phyloP scores from a whole-genome alignment of 2,329 filamentous ascomycete species.

The Dactylonectria estremocensis region DNA sequence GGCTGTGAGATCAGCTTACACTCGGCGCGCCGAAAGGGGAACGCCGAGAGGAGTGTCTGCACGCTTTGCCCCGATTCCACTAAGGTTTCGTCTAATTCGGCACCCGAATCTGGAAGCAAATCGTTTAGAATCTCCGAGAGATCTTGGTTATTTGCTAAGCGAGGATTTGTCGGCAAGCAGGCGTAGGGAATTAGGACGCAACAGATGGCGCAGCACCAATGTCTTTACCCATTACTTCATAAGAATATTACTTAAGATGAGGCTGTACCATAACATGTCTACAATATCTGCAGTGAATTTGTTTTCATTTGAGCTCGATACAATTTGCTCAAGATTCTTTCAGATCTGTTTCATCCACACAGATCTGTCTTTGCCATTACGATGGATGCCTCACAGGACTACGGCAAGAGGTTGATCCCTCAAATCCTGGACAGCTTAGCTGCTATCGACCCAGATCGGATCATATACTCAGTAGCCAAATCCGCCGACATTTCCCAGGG shows the following conservation, averaged over 20 bases:
- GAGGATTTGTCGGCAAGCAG: not conserved
- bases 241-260: not conserved
- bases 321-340: no score
- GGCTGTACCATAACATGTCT: not conserved
- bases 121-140: not conserved
- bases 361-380: no score
- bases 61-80: not conserved
- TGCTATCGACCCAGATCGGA: slow-evolving; percentile 42
- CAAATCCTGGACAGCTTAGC: slow-evolving; percentile 49
- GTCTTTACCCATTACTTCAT: not conserved
- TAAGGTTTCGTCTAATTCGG: not conserved
- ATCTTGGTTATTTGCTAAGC: not conserved
- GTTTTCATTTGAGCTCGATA: not conserved
- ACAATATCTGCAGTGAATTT: not conserved
- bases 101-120: not conserved
- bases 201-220: not conserved
- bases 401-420: slow-evolving; percentile 47
- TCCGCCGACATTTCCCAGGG: slow-evolving; percentile 29
- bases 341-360: no score
- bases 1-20: slow-evolving; percentile 1
- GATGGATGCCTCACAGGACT: not conserved
- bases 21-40: not conserved
- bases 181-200: not conserved
- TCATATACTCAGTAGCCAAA: slow-evolving; percentile 45
- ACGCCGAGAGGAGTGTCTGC: not conserved